Conservation (phyloP, 2,329 filamentous ascomycete genomes). For the Fusarium siculi region DNA sequence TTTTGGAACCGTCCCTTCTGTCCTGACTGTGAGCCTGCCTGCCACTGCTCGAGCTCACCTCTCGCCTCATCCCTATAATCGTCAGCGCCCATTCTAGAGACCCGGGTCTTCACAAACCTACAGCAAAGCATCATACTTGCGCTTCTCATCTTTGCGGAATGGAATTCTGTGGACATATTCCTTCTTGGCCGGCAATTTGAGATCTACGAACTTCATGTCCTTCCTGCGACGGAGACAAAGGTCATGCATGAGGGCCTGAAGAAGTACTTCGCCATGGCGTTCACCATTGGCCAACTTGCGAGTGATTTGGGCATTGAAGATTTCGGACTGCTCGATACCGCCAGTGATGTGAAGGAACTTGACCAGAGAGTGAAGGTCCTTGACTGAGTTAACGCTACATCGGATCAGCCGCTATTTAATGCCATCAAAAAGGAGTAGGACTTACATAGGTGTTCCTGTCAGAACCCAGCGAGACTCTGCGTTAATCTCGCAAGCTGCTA, state of each 20-base stretch:
- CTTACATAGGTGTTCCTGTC: conserved; percentile 81
- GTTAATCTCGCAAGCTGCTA: conserved; percentile 73
- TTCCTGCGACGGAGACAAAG: conserved; percentile 86
- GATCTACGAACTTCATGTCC: conserved; percentile 87
- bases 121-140: conserved; percentile 80
- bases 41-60: conserved; percentile 72
- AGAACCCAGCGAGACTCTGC: conserved; percentile 82
- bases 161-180: conserved; percentile 81
- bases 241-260: conserved; percentile 82
- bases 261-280: conserved; percentile 67
- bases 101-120: conserved; percentile 51
- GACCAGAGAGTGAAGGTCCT: conserved; percentile 82
- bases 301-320: conserved; percentile 74
- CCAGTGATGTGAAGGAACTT: conserved; percentile 81
- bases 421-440: background rate
- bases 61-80: conserved; percentile 73
- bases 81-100: background rate
- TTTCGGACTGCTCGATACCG: conserved; percentile 75
- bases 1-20: conserved; percentile 72
- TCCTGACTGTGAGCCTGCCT: conserved; percentile 55
- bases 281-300: conserved; percentile 72
- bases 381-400: conserved; percentile 77
- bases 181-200: conserved; percentile 79
- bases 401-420: conserved; percentile 40
- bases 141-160: conserved; percentile 77